Evolutionary conservation across 2,329 filamentous ascomycete species (phyloP).

Genomic region (Botryotinia convoluta): DNA sequence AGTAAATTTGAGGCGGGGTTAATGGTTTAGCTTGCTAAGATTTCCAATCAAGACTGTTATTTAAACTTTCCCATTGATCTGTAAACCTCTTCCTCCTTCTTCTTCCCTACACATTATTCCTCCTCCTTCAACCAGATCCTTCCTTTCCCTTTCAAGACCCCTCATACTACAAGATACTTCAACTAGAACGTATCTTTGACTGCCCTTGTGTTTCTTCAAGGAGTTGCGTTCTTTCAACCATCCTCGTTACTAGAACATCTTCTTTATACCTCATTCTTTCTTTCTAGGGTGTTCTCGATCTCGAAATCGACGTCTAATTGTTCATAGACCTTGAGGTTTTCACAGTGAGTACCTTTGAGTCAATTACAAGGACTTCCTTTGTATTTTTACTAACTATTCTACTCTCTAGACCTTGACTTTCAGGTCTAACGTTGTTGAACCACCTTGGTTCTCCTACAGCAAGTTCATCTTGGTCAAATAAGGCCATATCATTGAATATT

Average conservation of each 20-base stretch:
- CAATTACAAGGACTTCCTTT: not conserved
- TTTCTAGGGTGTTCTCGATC: not conserved
- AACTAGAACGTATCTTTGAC: not conserved
- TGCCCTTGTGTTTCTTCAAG: not conserved
- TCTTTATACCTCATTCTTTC: not conserved
- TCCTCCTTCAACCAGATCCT: not conserved
- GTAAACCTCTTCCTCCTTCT: not conserved
- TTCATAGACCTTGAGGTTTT: not conserved
- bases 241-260: not conserved
- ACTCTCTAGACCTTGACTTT: not conserved
- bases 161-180: not conserved
- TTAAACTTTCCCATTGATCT: not conserved
- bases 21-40: not conserved
- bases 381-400: not conserved
- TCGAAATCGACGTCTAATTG: not conserved
- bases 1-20: not conserved
- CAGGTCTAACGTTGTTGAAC: not conserved
- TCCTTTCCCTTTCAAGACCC: not conserved
- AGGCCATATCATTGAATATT: not conserved
- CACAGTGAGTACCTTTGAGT: not conserved
- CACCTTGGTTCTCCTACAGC: not conserved
- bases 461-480: not conserved
- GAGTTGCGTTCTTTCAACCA: not conserved
- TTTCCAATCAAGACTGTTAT: not conserved
- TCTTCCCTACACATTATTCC: not conserved